Evolutionary conservation across 2,329 filamentous ascomycete genomes (phyloP).

Genomic region (Epichloe bromicola): DNA sequence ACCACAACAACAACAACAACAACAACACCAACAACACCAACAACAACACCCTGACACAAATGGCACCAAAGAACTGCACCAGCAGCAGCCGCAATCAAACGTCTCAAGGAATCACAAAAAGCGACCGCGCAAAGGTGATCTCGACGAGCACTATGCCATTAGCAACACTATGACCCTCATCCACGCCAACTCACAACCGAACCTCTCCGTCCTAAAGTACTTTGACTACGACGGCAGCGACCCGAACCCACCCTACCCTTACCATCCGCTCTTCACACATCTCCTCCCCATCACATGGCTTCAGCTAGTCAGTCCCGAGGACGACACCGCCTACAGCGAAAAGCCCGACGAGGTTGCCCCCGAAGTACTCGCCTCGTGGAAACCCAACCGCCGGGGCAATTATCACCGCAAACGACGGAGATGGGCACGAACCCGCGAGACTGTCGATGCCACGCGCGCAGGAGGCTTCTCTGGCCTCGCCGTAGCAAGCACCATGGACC

Average conservation of each 20-base stretch:
- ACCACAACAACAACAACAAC: not conserved
- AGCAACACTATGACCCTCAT: conserved; percentile 71
- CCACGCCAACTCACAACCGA: conserved; percentile 74
- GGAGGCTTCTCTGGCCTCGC: conserved; percentile 77
- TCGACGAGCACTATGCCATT: conserved; percentile 51
- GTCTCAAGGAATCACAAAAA: conserved; percentile 11
- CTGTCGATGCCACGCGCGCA: conserved; percentile 60
- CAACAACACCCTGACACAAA: not conserved
- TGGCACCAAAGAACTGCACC: not conserved
- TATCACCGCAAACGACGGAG: conserved; percentile 83
- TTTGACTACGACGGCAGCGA: conserved; percentile 69
- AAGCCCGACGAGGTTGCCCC: conserved; percentile 47
- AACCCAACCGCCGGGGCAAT: conserved; percentile 67
- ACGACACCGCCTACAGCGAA: conserved; percentile 60
- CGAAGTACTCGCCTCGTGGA: conserved; percentile 54
- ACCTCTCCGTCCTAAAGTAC: conserved; percentile 76
- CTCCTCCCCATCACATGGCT: conserved; percentile 84
- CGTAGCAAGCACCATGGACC: conserved; percentile 72
- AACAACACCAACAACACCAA: not conserved
- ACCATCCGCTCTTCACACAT: conserved; percentile 71
- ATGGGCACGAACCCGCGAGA: conserved; percentile 58
- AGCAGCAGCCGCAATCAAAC: conserved; percentile 1
- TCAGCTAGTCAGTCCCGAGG: conserved; percentile 65
- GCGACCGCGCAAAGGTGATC: conserved; percentile 29
- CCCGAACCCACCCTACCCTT: conserved; percentile 40